Percentiles rank a stretch among this genome's conserved stretches.
phyloP scores from a whole-genome alignment of 257 asterid genomes.

The Primulina eburnea region DNA sequence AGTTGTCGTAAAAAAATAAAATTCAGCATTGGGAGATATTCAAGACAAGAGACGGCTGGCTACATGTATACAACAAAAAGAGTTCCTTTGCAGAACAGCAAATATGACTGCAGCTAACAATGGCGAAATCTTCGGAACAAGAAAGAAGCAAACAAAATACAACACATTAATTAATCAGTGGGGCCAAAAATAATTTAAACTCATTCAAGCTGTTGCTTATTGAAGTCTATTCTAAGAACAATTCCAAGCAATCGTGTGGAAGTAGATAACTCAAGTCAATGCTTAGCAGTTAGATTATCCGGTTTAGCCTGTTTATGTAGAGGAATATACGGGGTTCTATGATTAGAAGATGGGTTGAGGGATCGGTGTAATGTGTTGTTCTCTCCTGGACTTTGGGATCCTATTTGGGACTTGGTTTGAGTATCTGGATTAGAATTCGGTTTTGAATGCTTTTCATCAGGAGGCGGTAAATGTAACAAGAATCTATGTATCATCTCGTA shows the following conservation, averaged over 20 bases:
- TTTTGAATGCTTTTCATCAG: slow-evolving; percentile 40
- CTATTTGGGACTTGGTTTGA: slow-evolving; percentile 31
- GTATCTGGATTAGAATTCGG: slow-evolving; percentile 34
- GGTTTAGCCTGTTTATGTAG: slow-evolving; percentile 39
- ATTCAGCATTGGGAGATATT: no score
- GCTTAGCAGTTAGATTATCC: slow-evolving; percentile 43
- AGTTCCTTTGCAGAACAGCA: background rate
- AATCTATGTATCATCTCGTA: slow-evolving; percentile 82
- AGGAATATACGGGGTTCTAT: slow-evolving; percentile 46
- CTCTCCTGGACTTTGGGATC: slow-evolving; percentile 31
- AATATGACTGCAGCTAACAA: background rate
- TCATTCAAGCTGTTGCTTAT: slow-evolving; percentile 29
- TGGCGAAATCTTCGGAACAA: background rate
- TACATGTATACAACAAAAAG: no score
- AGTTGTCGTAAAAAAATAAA: no score
- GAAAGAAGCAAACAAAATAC: slow-evolving; percentile 10
- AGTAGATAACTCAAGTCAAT: slow-evolving; percentile 32
- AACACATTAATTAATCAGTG: slow-evolving; percentile 19
- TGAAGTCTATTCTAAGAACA: slow-evolving; percentile 18
- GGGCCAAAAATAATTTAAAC: slow-evolving; percentile 8
- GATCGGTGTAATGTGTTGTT: slow-evolving; percentile 30
- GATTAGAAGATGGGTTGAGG: slow-evolving; percentile 35
- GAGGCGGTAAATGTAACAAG: slow-evolving; percentile 46
- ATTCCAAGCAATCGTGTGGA: background rate
- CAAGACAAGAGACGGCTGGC: no score